Base-by-base conservation (phyloP, 2,329 filamentous ascomycete species). In the Calonectria hawksworthii region DNA sequence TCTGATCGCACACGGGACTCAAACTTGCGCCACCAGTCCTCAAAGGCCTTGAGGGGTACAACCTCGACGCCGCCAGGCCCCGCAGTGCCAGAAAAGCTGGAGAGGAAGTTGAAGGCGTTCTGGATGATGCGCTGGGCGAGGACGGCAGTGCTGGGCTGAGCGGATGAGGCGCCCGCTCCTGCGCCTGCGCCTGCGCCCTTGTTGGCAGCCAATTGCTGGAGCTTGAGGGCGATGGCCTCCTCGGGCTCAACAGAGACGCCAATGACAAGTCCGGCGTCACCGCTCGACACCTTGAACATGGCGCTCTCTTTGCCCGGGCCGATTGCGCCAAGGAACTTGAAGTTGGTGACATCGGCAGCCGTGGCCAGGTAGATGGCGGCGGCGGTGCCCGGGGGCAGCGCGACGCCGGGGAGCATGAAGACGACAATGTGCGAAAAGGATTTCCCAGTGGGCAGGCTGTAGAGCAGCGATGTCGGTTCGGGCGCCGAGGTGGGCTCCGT, bases 21-120 rank as follows among this genome's bases (percentile, higher is more conserved):
- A 86, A 99, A 99, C 86, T 98, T 99, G 75, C 89, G 91, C 97
- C 98, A 99, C 97, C 98, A 99, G 73, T 98, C 95, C 86, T 98
- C 94, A 84, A 99, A 99, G 7, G 94, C 95, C 86, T 95, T 97
- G 77, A 99, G 86, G n/a, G 97, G 96, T 30, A 99, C 95, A 16
- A 98, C 94, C 84, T 99, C 96, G 59, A 94, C 91, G 0, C 94
- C 94, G 2, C 88, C 90, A 32, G 87, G 86, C 3, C 89, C 89
- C 2, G 88, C 88, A 72, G 90, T 90, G 47, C 92, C 92, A 74
- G 94, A 95, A 88, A 98, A 99, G 80, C 95, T 94, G 4, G 96
- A 93, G 72, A 99, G 88, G 84, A 98, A 99, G 86, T 99, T 98
- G 85, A 99, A 99, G 18, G 96, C 97, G 85, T 98, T 98, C 80